Percentiles rank a stretch among this genome's conserved stretches.
phyloP scores from a whole-genome alignment of 73 alveolate species.

The Tetrahymena elliotti region DNA sequence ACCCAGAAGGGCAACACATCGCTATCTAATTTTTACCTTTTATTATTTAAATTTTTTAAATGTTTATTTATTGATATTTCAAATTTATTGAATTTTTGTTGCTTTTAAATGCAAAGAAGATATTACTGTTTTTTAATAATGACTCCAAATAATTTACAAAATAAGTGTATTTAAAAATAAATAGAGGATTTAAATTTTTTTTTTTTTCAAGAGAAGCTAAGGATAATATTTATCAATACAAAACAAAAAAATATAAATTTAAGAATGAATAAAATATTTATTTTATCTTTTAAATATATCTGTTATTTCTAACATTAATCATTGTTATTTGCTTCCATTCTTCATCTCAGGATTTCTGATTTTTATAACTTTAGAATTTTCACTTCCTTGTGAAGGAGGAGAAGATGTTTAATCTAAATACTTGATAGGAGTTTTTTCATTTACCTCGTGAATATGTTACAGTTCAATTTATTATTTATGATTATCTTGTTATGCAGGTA shows the following conservation, averaged over 20 bases:
- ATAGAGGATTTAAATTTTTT: no score
- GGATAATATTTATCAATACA: no score
- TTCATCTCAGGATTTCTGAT: not conserved
- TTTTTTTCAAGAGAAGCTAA: no score
- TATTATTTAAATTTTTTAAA: not conserved
- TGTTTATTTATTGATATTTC: not conserved
- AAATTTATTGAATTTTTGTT: not conserved
- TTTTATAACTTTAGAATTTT: not conserved
- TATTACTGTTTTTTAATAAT: not conserved
- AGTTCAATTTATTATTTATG: not conserved
- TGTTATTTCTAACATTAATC: no score
- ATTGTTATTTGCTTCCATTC: not conserved
- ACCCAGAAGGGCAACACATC: not conserved
- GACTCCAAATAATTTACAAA: no score
- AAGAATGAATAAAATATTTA: no score
- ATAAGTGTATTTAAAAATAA: no score
- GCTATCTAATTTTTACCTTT: not conserved
- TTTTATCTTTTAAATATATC: no score
- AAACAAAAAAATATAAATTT: no score
- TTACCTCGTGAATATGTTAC: not conserved
- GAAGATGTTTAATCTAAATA: not conserved
- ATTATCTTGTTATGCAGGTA: not conserved
- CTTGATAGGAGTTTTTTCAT: not conserved
- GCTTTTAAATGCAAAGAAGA: not conserved
- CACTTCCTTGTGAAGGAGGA: not conserved